Conservation (phyloP, 352 stramenopile species). For the Phytopythium litorale region DNA sequence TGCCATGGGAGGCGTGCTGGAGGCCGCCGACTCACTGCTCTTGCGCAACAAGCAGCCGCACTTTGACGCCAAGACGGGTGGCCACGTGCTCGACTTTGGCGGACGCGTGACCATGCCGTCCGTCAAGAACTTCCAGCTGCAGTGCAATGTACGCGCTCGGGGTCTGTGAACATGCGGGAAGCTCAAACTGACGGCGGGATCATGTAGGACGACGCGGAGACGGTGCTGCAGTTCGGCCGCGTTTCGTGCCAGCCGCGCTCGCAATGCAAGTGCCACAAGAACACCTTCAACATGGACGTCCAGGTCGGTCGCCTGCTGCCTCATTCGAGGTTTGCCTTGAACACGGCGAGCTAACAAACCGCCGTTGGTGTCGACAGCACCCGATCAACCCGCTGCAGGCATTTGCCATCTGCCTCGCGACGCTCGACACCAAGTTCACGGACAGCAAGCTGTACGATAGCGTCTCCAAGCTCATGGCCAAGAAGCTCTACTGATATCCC, state of each 20-base stretch:
- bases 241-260: slow-evolving; percentile 46
- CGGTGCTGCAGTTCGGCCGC: slow-evolving; percentile 56
- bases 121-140: slow-evolving; percentile 73
- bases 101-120: slow-evolving; percentile 66
- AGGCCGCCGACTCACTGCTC: slow-evolving; percentile 28
- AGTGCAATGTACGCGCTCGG: slow-evolving; percentile 35
- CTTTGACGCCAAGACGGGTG: slow-evolving; percentile 43
- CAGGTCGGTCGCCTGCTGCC: slow-evolving; percentile 14
- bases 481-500: slow-evolving; percentile 11
- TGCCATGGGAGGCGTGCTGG: slow-evolving; percentile 4
- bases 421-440: slow-evolving; percentile 79
- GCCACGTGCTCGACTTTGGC: slow-evolving; percentile 63
- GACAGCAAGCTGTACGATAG: slow-evolving; percentile 46
- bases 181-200: not conserved
- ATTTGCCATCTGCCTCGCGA: slow-evolving; percentile 86
- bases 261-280: slow-evolving; percentile 73
- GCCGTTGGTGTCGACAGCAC: slow-evolving; percentile 29
- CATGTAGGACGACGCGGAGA: slow-evolving; percentile 10
- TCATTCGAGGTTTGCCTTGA: too few relatives aligned
- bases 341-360: not conserved
- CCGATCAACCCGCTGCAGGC: slow-evolving; percentile 82
- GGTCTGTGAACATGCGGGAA: not conserved
- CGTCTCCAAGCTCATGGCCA: slow-evolving; percentile 35
- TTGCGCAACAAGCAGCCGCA: slow-evolving; percentile 90
- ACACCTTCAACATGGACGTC: slow-evolving; percentile 94